Evolutionary conservation across 2,329 filamentous ascomycete species (phyloP).

Genomic region (Venturia aucupariae): DNA sequence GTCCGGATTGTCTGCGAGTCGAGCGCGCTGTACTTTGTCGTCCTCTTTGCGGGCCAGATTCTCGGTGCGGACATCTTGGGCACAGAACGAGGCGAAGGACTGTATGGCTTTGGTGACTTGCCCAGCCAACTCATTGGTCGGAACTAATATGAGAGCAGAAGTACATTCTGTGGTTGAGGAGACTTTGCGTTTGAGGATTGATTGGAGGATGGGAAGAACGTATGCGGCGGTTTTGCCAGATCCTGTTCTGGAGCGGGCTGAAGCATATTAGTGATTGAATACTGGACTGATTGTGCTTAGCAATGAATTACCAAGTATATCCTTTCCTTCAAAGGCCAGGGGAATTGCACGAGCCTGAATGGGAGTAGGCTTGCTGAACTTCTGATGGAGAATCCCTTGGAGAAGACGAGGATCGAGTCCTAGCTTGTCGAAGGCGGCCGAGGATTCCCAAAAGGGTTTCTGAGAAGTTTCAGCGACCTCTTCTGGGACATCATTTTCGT

Average conservation of each 20-base stretch:
- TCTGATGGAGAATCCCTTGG: slow-evolving; percentile 75
- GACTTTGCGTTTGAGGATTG: slow-evolving; percentile 69
- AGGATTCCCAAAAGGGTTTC: slow-evolving; percentile 14
- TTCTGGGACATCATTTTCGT: slow-evolving; percentile 39
- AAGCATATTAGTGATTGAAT: slow-evolving; percentile 17
- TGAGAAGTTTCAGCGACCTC: slow-evolving; percentile 18
- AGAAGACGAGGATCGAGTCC: slow-evolving; percentile 77
- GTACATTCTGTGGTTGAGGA: slow-evolving; percentile 50
- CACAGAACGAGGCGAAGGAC: slow-evolving; percentile 70
- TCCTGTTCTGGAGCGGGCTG: slow-evolving; percentile 83
- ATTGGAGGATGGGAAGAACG: slow-evolving; percentile 77
- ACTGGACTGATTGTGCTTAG: too few species aligned
- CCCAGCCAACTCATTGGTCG: slow-evolving; percentile 86
- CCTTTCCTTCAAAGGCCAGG: slow-evolving; percentile 73
- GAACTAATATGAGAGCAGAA: slow-evolving; percentile 80
- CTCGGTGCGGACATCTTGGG: slow-evolving; percentile 69
- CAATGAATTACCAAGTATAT: slow-evolving; percentile 56
- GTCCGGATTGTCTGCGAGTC: slow-evolving; percentile 78
- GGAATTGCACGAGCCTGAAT: slow-evolving; percentile 86
- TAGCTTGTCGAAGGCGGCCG: slow-evolving; percentile 60
- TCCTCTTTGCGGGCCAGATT: slow-evolving; percentile 89
- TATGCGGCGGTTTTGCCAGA: slow-evolving; percentile 98
- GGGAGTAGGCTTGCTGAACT: slow-evolving; percentile 77
- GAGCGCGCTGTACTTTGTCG: slow-evolving; percentile 76
- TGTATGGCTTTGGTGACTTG: slow-evolving; percentile 77